A percentile compares a stretch with the other conserved stretches of the same genome.
Conservation (phyloP, 352 stramenopile genomes). For the Thraustochytrium sp. region DNA sequence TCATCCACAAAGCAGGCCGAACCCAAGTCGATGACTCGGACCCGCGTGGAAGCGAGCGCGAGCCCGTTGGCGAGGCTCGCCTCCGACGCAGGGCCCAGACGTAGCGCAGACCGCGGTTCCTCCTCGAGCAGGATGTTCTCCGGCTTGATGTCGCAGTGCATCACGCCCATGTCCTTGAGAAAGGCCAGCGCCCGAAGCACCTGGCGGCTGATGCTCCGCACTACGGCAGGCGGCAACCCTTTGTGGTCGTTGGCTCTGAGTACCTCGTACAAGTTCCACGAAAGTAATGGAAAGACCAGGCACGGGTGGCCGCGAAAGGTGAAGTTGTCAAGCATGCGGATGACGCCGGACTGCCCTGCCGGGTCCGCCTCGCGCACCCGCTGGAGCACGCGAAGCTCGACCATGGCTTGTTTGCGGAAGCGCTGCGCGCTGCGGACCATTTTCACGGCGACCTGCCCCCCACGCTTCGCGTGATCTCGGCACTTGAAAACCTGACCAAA, state of each 20-base stretch:
- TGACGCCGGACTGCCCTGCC: conserved; percentile 42
- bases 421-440: conserved; percentile 71
- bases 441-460: conserved; percentile 68
- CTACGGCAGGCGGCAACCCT: conserved; percentile 80
- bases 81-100: not conserved
- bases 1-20: conserved; percentile 66
- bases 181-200: conserved; percentile 71
- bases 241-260: conserved; percentile 45
- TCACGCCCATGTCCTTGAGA: conserved; percentile 62
- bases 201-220: conserved; percentile 92
- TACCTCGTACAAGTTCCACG: conserved; percentile 93
- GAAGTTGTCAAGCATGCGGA: conserved; percentile 88
- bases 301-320: conserved; percentile 93
- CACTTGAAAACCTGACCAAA: conserved; percentile 76
- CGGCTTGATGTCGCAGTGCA: conserved; percentile 98
- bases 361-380: conserved; percentile 58
- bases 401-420: conserved; percentile 68
- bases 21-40: conserved; percentile 85
- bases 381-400: conserved; percentile 67
- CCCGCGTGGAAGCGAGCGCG: not conserved
- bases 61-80: not conserved
- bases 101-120: not conserved
- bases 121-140: conserved; percentile 92
- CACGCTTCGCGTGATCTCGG: conserved; percentile 60
- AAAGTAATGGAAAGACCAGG: conserved; percentile 88